Base-by-base conservation (phyloP, 805 yeast species). In the Kazachstania kunashirensis region DNA sequence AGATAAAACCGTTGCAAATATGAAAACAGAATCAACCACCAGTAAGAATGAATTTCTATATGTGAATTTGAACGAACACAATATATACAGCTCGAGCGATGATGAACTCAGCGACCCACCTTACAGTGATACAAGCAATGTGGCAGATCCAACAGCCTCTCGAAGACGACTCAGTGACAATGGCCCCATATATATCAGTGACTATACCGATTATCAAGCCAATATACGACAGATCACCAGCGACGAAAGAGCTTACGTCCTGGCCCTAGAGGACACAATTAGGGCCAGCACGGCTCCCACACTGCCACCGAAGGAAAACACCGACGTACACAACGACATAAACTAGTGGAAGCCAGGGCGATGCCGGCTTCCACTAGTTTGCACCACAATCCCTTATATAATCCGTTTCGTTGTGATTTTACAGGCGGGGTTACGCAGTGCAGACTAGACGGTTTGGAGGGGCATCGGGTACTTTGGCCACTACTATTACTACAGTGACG, bases 171-270 rank as follows among this genome's bases (percentile, higher is more conserved):
- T 16, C 7, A 32, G 21, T 7, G 31, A 16, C 1, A 25, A 19
- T 8, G 13, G 31, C 21, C 42, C 47, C 8, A 21, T 36, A 6
- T 43, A 43, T 15, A 33, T 43, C 15, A 40, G 44, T 24, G 42
- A 43, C 21, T 43, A 40, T 20, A 25, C 38, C 1, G 41, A 43
- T 5, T 36, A 23, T 13, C 34, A 38, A 24, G 31, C 33, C 31
- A 24, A 40, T 29, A 24, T 43, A 24, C 12, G 33, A 27, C 16
- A 17, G 25, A 17, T 45, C 24, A 16, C 38, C 6, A 15, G n/a
- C 3, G 15, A n/a, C 3, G 57, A 52, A 27, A 45, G 44, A 17
- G 31, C 31, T 11, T 50, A 49, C 25, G 46, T 52, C 7, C 40
- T 46, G 14, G 38, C 40, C 14, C 39, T 53, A 45, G 45, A 45